Conservation (phyloP, 306 rosid species). For the Dryas drummondii region DNA sequence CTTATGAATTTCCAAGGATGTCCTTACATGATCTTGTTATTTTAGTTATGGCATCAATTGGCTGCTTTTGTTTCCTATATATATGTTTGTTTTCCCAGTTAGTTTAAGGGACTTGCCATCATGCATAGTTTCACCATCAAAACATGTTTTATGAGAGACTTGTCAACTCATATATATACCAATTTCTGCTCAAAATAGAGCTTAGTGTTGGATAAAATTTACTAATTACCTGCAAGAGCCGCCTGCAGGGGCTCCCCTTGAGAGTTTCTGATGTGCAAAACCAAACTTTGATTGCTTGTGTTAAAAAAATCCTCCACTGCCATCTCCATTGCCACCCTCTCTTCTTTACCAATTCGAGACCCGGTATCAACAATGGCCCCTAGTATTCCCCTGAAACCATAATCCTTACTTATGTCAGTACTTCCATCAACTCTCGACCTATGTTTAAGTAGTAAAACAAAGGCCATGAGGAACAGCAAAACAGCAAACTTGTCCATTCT, state of each 20-base stretch:
- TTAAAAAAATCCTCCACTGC: conserved; percentile 15
- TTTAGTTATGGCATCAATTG: too few relatives aligned
- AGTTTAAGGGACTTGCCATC: too few relatives aligned
- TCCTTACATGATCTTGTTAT: too few relatives aligned
- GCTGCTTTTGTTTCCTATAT: too few relatives aligned
- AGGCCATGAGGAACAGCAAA: background rate
- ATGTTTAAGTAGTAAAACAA: background rate
- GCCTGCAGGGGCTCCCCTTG: conserved; percentile 12
- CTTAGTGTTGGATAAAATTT: background rate
- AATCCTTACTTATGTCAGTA: background rate
- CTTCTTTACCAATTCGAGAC: conserved; percentile 14
- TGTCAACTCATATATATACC: background rate
- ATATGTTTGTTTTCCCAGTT: too few relatives aligned
- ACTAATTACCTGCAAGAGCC: conserved; percentile 8
- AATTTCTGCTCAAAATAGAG: background rate
- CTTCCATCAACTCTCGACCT: background rate
- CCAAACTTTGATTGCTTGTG: background rate
- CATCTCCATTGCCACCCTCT: conserved; percentile 15
- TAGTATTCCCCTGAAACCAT: background rate
- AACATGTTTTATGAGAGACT: too few relatives aligned
- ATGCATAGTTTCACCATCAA: too few relatives aligned
- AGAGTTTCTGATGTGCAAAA: conserved; percentile 11
- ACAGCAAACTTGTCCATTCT: background rate
- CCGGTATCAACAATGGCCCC: conserved; percentile 12
- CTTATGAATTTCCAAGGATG: too few relatives aligned